phyloP scores from a whole-genome alignment of 2,329 filamentous ascomycete genomes.

The Aureobasidium sp. region DNA sequence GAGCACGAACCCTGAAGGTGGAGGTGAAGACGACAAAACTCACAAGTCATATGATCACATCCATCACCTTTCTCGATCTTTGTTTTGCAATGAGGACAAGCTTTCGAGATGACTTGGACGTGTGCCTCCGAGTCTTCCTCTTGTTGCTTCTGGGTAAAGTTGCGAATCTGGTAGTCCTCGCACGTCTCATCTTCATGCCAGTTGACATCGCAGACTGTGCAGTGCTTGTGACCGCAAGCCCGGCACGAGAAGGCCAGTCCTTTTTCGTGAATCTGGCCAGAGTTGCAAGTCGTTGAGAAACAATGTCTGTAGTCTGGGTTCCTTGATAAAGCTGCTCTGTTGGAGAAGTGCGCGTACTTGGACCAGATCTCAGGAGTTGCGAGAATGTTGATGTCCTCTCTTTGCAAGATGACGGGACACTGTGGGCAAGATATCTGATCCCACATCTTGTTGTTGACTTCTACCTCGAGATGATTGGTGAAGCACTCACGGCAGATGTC shows the following conservation, averaged over 20 bases:
- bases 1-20: not conserved
- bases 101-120: not conserved
- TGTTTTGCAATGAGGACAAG: not conserved
- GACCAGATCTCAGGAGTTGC: not conserved
- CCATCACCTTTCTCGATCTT: no score
- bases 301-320: not conserved
- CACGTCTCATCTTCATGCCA: conserved; percentile 28
- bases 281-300: not conserved
- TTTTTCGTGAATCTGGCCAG: conserved; percentile 21
- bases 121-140: not conserved
- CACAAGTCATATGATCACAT: not conserved
- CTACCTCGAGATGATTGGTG: not conserved
- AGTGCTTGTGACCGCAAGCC: conserved; percentile 25
- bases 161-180: not conserved
- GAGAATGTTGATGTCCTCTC: not conserved
- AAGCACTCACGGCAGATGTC: not conserved
- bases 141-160: not conserved
- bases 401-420: not conserved
- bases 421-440: not conserved
- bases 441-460: not conserved
- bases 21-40: not conserved
- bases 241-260: conserved; percentile 25
- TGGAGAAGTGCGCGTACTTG: not conserved
- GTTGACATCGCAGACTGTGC: conserved; percentile 25
- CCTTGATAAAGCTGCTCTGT: not conserved